phyloP scores from a whole-genome alignment of 2,329 filamentous ascomycete species.

The Calonectria hongkongensis region DNA sequence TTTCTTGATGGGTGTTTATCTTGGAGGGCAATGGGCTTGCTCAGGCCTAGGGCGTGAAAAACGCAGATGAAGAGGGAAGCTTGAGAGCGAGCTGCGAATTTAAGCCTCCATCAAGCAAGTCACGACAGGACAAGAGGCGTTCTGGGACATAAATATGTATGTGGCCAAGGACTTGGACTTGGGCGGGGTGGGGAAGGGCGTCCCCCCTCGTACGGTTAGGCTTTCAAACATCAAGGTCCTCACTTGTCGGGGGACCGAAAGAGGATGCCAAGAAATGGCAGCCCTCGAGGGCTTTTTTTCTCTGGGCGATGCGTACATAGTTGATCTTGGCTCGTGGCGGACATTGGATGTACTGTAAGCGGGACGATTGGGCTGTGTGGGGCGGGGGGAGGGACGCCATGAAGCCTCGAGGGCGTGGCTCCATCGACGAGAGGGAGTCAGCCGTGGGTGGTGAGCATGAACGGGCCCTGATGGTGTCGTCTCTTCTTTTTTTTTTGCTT shows the following conservation, averaged over 20 bases:
- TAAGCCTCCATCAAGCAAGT: neutral
- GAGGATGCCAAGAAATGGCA: conserved; percentile 31
- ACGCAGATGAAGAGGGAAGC: neutral
- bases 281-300: neutral
- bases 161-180: neutral
- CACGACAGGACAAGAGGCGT: neutral
- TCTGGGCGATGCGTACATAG: neutral
- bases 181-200: conserved; percentile 29
- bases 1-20: neutral
- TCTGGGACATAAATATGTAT: conserved; percentile 12
- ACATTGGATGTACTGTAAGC: conserved; percentile 3
- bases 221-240: conserved; percentile 39
- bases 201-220: conserved; percentile 22
- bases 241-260: conserved; percentile 18
- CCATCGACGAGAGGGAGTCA: neutral
- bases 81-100: conserved; percentile 7
- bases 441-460: neutral
- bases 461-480: neutral
- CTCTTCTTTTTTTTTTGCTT: neutral
- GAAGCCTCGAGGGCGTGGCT: conserved; percentile 14
- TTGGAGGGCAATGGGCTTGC: neutral
- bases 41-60: neutral
- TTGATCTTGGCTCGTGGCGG: conserved; percentile 8
- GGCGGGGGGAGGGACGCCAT: neutral
- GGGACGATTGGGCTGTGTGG: conserved; percentile 21